These are phyloP conservation scores for Wickerhamiella kurtzmanii DNA, from an alignment of 805 yeast genomes.

Conservation along the genomic window DNA sequence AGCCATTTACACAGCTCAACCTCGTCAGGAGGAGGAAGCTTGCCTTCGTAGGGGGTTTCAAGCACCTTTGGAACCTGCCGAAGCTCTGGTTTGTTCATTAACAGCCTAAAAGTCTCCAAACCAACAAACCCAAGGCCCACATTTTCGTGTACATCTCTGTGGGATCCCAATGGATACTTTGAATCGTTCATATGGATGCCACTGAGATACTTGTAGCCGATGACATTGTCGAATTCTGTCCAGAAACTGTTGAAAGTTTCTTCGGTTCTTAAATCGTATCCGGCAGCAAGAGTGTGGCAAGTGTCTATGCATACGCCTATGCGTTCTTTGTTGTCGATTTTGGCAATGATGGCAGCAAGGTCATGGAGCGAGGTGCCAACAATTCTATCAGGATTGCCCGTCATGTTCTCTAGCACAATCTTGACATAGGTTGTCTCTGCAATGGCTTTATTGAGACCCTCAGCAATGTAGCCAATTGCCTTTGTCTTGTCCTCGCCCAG, in stretches of 20 bases:
- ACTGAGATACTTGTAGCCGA: constrained; percentile 63
- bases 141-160: constrained; percentile 81
- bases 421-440: constrained; percentile 63
- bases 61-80: constrained; percentile 62
- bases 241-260: constrained; percentile 53
- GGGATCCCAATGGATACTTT: constrained; percentile 82
- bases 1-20: constrained; percentile 71
- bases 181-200: constrained; percentile 91
- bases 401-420: constrained; percentile 92
- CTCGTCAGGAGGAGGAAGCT: constrained; percentile 42
- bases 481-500: constrained; percentile 53
- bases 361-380: constrained; percentile 76
- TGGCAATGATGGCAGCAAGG: constrained; percentile 54
- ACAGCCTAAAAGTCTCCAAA: constrained; percentile 62
- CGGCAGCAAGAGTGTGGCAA: constrained; percentile 94
- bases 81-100: constrained; percentile 57
- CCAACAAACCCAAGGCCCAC: constrained; percentile 85
- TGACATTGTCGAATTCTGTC: constrained; percentile 54
- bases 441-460: constrained; percentile 67
- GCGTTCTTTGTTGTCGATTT: constrained; percentile 66
- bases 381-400: constrained; percentile 77
- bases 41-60: constrained; percentile 55
- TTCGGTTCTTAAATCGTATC: constrained; percentile 66
- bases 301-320: constrained; percentile 97
- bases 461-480: constrained; percentile 59